These are phyloP conservation scores for Rhodotorula sp. DNA, from an alignment of 1,284 basidiomycete genomes.

Conservation along the genomic window DNA sequence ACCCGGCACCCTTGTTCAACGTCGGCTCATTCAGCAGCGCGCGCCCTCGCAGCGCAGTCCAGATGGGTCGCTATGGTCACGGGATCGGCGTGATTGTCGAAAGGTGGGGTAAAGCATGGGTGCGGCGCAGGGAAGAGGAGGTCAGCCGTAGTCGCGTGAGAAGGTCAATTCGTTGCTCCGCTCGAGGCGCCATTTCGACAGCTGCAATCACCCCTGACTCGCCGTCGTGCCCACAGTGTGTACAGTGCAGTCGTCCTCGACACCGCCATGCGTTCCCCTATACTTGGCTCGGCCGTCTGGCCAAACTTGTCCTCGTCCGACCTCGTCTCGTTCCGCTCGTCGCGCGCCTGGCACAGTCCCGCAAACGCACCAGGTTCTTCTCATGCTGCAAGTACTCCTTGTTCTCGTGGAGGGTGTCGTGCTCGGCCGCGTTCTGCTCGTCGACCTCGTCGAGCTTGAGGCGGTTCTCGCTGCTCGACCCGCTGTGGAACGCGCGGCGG, in stretches of 20 bases:
- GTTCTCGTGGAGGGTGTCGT: constrained; percentile 20
- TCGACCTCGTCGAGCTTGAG: neutral
- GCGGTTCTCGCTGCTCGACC: constrained; percentile 2
- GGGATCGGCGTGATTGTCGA: neutral
- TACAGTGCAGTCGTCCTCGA: too few species aligned
- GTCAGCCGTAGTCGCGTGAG: too few species aligned
- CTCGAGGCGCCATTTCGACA: too few species aligned
- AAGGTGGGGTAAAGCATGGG: neutral
- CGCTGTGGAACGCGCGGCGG: constrained; percentile 7
- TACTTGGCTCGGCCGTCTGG: neutral
- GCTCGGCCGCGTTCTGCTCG: constrained; percentile 2
- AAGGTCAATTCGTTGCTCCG: too few species aligned
- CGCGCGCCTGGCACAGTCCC: neutral
- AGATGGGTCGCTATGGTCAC: constrained; percentile 43
- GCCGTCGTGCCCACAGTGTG: too few species aligned
- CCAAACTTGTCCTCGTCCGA: too few species aligned
- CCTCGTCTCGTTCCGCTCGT: neutral
- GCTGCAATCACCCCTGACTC: too few species aligned
- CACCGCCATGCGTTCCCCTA: neutral
- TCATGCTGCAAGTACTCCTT: constrained; percentile 22
- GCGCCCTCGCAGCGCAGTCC: constrained; percentile 62
- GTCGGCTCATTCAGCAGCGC: constrained; percentile 64
- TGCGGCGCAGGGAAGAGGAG: too few species aligned
- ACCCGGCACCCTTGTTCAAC: constrained; percentile 70
- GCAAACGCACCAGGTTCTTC: constrained; percentile 28